phyloP scores from a whole-genome alignment of 208 protist species.

The Porcisia hertigi region DNA sequence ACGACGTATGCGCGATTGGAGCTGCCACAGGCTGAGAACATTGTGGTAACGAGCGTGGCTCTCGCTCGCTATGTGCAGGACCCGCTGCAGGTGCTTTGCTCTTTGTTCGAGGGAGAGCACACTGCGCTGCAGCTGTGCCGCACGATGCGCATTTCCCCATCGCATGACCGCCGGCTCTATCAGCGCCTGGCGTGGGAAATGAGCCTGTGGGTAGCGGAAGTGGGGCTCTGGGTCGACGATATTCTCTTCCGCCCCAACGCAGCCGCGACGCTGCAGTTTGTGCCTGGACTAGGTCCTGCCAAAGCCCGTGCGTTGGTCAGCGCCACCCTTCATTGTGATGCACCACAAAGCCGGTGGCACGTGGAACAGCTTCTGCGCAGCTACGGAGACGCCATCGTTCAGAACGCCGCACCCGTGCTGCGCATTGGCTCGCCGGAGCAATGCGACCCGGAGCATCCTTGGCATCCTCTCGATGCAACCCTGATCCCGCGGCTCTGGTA shows the following conservation, averaged over 20 bases:
- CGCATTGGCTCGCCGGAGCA: constrained; percentile 39
- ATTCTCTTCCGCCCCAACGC: constrained; percentile 51
- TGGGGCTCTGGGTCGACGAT: constrained; percentile 68
- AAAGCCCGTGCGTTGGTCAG: constrained; percentile 53
- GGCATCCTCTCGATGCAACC: constrained; percentile 75
- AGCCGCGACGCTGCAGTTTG: constrained; percentile 69
- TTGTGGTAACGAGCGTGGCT: constrained; percentile 47
- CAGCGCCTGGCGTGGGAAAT: constrained; percentile 77
- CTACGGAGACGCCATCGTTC: constrained; percentile 51
- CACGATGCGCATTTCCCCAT: constrained; percentile 32
- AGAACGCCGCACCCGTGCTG: constrained; percentile 53
- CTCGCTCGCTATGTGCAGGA: constrained; percentile 80
- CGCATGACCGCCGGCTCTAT: constrained; percentile 62
- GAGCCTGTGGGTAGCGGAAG: constrained; percentile 72
- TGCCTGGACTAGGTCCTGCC: constrained; percentile 67
- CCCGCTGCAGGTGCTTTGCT: constrained; percentile 57
- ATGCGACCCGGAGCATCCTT: constrained; percentile 28
- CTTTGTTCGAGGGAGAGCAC: constrained; percentile 71
- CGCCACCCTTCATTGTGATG: constrained; percentile 22
- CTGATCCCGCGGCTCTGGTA: constrained; percentile 68
- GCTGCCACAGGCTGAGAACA: constrained; percentile 41
- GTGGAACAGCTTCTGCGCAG: constrained; percentile 34
- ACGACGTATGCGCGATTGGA: constrained; percentile 56
- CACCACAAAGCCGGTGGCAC: constrained; percentile 41
- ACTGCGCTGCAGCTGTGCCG: constrained; percentile 66